These are phyloP conservation scores for Penicillium glabrum DNA, from an alignment of 2,329 filamentous ascomycete genomes.

Conservation along the genomic window DNA sequence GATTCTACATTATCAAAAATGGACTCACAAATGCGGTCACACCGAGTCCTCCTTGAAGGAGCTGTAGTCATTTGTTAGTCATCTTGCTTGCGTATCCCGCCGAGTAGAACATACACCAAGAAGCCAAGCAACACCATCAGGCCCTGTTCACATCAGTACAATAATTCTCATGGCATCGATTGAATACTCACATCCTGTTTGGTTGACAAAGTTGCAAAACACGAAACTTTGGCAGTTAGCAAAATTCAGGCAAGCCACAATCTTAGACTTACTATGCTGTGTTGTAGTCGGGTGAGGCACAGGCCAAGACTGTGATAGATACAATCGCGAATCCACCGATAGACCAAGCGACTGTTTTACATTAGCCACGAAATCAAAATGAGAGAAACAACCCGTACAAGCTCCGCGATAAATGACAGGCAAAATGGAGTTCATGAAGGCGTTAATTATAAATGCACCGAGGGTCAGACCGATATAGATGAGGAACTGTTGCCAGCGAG, in stretches of 20 bases:
- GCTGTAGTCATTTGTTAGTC: conserved; percentile 6
- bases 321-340: conserved; percentile 68
- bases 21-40: conserved; percentile 52
- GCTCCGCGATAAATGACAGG: conserved; percentile 67
- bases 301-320: conserved; percentile 66
- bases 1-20: background rate
- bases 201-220: conserved; percentile 66
- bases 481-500: conserved; percentile 70
- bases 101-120: conserved; percentile 30
- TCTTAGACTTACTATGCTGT: conserved; percentile 52
- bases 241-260: conserved; percentile 23
- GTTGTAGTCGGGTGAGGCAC: conserved; percentile 64
- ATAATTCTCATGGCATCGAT: no score
- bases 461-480: conserved; percentile 66
- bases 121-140: conserved; percentile 58
- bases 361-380: conserved; percentile 2
- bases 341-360: conserved; percentile 60
- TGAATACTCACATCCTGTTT: conserved; percentile 54
- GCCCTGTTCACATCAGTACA: conserved; percentile 40
- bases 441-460: conserved; percentile 63
- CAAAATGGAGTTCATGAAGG: conserved; percentile 62
- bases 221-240: conserved; percentile 37
- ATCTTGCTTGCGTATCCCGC: background rate
- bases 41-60: conserved; percentile 51
- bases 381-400: conserved; percentile 30